Evolutionary conservation across 192 early-diverging fungal genomes (phyloP).

Genomic region (Coemansia sp.): DNA sequence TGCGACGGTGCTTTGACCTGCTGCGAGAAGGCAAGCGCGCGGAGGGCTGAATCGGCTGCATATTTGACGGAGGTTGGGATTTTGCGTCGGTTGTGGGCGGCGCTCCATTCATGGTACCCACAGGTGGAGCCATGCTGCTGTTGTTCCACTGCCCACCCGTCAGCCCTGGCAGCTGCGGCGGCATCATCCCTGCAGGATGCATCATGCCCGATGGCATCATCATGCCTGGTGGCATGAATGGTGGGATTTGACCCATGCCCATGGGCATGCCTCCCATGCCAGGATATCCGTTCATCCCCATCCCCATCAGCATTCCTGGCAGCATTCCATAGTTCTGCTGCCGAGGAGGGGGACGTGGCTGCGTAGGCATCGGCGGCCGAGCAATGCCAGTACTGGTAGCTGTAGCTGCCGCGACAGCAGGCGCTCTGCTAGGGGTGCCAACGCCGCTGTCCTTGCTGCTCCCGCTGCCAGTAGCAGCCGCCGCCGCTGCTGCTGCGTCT

Average conservation of each 20-base stretch:
- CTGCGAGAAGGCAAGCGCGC: neutral
- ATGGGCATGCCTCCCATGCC: conserved; percentile 29
- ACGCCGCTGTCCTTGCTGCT: neutral
- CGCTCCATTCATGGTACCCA: neutral
- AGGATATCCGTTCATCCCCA: conserved; percentile 12
- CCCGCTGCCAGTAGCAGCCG: neutral
- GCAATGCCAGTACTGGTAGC: neutral
- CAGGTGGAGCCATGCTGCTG: conserved; percentile 1
- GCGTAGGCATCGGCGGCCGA: conserved; percentile 30
- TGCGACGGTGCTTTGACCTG: neutral
- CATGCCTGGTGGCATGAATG: conserved; percentile 35
- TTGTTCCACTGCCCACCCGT: conserved; percentile 10
- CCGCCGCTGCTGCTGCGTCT: neutral
- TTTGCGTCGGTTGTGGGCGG: neutral
- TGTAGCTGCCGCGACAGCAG: neutral
- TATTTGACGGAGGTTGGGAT: neutral
- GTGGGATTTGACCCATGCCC: conserved; percentile 38
- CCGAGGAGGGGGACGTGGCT: conserved; percentile 35
- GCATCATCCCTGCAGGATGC: conserved; percentile 20
- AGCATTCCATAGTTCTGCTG: conserved; percentile 20
- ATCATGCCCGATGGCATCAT: conserved; percentile 10
- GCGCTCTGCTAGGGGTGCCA: neutral
- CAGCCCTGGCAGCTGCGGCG: conserved; percentile 9
- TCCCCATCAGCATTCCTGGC: conserved; percentile 25
- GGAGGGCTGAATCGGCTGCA: neutral